Evolutionary conservation across 1,139 yeast genomes (phyloP).

Genomic region (Saccharomyces pastorianus): DNA sequence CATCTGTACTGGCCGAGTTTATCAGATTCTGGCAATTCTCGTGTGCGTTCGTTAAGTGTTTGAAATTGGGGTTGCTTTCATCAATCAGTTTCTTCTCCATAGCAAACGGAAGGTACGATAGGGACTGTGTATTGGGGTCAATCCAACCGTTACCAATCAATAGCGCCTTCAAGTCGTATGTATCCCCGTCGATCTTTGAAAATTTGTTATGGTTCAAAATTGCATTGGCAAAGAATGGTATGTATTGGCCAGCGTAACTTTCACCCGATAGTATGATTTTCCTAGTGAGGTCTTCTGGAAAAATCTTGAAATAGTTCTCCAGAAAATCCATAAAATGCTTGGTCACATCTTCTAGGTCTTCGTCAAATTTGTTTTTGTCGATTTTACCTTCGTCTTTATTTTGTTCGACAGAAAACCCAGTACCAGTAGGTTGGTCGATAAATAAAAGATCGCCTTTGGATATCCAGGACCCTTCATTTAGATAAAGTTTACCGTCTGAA

Average conservation of each 20-base stretch:
- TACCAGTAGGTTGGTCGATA: constrained; percentile 92
- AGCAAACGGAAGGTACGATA: constrained; percentile 72
- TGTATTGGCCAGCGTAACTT: constrained; percentile 94
- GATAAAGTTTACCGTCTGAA: constrained; percentile 36
- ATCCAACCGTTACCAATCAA: constrained; percentile 94
- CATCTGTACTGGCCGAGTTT: constrained; percentile 19
- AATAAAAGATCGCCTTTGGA: constrained; percentile 69
- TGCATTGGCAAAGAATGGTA: constrained; percentile 74
- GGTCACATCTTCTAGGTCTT: constrained; percentile 52
- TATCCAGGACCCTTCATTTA: constrained; percentile 80
- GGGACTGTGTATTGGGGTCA: constrained; percentile 79
- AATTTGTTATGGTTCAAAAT: constrained; percentile 43
- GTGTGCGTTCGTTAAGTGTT: constrained; percentile 41
- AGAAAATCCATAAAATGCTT: constrained; percentile 58
- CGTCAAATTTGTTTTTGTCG: constrained; percentile 36
- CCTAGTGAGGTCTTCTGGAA: constrained; percentile 63
- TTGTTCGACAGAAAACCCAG: constrained; percentile 66
- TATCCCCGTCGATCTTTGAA: constrained; percentile 15
- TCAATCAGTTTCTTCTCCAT: constrained; percentile 50
- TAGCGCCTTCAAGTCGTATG: constrained; percentile 52
- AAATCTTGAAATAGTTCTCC: constrained; percentile 55
- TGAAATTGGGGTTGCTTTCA: constrained; percentile 36
- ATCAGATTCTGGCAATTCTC: constrained; percentile 55
- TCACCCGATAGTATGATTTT: constrained; percentile 85
- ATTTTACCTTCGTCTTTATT: background rate